A percentile compares a stretch with the other conserved stretches of the same genome.
Evolutionary conservation across 331 rosid species (phyloP).

Genomic region (Quercus tomentella): DNA sequence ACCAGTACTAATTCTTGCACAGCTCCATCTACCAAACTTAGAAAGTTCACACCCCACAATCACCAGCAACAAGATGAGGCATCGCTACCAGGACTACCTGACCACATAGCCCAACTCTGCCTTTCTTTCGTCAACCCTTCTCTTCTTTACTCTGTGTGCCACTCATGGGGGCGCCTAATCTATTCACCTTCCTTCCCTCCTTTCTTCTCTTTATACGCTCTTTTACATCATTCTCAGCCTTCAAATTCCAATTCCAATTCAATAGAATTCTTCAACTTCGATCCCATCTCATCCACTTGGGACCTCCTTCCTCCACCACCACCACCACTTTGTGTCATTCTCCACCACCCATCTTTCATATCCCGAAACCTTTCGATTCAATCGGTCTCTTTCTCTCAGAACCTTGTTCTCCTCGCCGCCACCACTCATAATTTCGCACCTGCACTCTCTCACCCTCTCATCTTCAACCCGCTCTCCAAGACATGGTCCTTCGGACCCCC

Average conservation of each 20-base stretch:
- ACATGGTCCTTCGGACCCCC: constrained; percentile 54
- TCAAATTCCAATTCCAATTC: constrained; percentile 1
- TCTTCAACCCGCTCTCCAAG: constrained; percentile 39
- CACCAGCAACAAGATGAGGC: neutral
- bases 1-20: neutral
- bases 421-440: constrained; percentile 51
- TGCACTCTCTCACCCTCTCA: constrained; percentile 58
- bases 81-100: constrained; percentile 66
- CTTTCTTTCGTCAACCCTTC: constrained; percentile 48
- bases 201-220: constrained; percentile 59
- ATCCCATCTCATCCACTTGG: constrained; percentile 62
- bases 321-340: constrained; percentile 35
- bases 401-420: constrained; percentile 67
- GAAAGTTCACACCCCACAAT: neutral
- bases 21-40: neutral
- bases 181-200: constrained; percentile 72
- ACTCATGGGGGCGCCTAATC: constrained; percentile 72
- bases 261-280: constrained; percentile 42
- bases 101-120: constrained; percentile 63
- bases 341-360: constrained; percentile 80
- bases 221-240: constrained; percentile 22
- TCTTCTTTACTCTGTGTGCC: constrained; percentile 47
- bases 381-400: constrained; percentile 43
- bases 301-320: constrained; percentile 43
- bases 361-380: constrained; percentile 69